phyloP scores from a whole-genome alignment of 2,329 filamentous ascomycete species.

The Thelonectria olida region DNA sequence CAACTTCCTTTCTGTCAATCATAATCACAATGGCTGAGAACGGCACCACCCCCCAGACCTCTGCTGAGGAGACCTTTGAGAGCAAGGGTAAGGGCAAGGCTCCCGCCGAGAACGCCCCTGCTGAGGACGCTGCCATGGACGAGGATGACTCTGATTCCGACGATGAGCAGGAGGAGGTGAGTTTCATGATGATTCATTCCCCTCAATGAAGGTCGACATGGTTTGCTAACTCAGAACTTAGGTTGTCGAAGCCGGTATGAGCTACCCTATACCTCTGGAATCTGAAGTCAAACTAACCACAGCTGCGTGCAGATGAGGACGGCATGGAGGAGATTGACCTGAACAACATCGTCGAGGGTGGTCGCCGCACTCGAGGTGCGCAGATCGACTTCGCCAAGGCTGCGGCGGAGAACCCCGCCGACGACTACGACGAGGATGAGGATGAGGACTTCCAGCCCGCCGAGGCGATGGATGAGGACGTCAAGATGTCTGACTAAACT shows the following conservation, averaged over 20 bases:
- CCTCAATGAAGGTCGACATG: background rate
- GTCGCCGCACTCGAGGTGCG: slow-evolving; percentile 88
- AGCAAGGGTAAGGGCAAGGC: slow-evolving; percentile 92
- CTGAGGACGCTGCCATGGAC: slow-evolving; percentile 73
- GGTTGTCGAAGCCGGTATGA: slow-evolving; percentile 43
- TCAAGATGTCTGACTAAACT: slow-evolving; percentile 67
- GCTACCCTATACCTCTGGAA: slow-evolving; percentile 10
- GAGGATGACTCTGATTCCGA: slow-evolving; percentile 81
- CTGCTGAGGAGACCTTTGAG: slow-evolving; percentile 52
- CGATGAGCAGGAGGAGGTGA: slow-evolving; percentile 60
- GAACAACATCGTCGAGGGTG: slow-evolving; percentile 83
- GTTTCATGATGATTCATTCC: background rate
- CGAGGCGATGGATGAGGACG: slow-evolving; percentile 68
- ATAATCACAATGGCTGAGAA: slow-evolving; percentile 58
- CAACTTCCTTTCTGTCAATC: background rate
- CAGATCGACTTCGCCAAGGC: slow-evolving; percentile 94
- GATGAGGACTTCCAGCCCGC: slow-evolving; percentile 74
- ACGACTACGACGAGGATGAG: slow-evolving; percentile 83
- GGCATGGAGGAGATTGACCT: slow-evolving; percentile 92
- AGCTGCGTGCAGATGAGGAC: slow-evolving; percentile 71
- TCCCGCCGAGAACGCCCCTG: slow-evolving; percentile 54
- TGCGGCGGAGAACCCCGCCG: slow-evolving; percentile 77
- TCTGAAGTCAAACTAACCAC: slow-evolving; percentile 39
- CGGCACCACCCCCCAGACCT: slow-evolving; percentile 57
- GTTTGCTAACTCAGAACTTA: slow-evolving; percentile 38